phyloP scores from a whole-genome alignment of 108 stramenopile species.

The Conticribra guillardii region DNA sequence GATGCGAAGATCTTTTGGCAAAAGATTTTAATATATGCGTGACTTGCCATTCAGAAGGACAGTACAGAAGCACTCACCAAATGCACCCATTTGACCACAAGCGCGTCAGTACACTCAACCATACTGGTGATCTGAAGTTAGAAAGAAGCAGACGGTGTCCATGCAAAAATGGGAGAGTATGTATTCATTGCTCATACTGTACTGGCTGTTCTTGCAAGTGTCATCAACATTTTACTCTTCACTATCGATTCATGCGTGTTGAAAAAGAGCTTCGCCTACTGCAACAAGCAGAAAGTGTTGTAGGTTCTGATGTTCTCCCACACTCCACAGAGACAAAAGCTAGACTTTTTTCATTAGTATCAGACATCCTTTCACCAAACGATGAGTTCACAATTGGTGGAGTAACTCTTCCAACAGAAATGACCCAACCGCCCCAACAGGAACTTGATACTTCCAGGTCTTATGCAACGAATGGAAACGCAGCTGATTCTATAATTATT shows the following conservation, averaged over 20 bases:
- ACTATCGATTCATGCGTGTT: conserved; percentile 59
- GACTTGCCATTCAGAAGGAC: conserved; percentile 64
- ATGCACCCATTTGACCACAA: conserved; percentile 67
- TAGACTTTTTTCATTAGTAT: conserved; percentile 39
- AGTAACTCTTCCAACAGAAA: too few relatives aligned
- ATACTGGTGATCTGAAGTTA: conserved; percentile 50
- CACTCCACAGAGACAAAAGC: conserved; percentile 31
- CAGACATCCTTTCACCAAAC: neutral
- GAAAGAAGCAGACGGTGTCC: conserved; percentile 51
- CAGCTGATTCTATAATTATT: too few relatives aligned
- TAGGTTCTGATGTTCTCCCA: conserved; percentile 31
- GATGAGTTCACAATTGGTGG: neutral
- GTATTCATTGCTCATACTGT: conserved; percentile 59
- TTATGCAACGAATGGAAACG: too few relatives aligned
- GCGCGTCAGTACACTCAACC: conserved; percentile 57
- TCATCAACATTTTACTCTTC: conserved; percentile 68
- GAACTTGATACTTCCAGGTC: neutral
- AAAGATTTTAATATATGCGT: conserved; percentile 88
- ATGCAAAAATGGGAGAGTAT: conserved; percentile 70
- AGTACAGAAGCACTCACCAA: conserved; percentile 35
- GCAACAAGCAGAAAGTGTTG: conserved; percentile 34
- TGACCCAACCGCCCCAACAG: neutral
- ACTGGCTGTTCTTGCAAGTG: conserved; percentile 77
- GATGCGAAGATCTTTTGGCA: conserved; percentile 80
- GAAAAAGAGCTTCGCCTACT: conserved; percentile 50